Evolutionary conservation across 805 yeast species (phyloP).

Genomic region (Wickerhamiella slavikovae): DNA sequence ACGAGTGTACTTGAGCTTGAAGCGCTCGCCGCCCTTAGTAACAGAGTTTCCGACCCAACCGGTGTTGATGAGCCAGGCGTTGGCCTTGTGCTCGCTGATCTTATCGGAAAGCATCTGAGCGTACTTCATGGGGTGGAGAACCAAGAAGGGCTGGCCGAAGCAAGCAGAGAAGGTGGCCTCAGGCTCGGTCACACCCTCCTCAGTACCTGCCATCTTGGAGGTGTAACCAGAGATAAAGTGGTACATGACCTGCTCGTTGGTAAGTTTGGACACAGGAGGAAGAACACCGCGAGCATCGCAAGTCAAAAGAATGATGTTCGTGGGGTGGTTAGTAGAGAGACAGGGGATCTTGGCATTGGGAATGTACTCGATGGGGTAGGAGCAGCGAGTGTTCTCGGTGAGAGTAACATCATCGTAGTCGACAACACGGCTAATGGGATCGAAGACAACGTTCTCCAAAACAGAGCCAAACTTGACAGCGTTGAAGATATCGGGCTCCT

Average conservation of each 20-base stretch:
- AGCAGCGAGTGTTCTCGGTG: constrained; percentile 97
- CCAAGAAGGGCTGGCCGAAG: constrained; percentile 97
- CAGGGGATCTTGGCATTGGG: constrained; percentile 96
- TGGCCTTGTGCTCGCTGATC: constrained; percentile 70
- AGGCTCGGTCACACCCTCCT: constrained; percentile 96
- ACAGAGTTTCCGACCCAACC: constrained; percentile 97
- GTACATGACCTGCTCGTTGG: constrained; percentile 95
- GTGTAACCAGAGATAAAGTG: constrained; percentile 97
- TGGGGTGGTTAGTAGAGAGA: constrained; percentile 72
- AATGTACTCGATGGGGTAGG: constrained; percentile 92
- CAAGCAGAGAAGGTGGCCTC: constrained; percentile 96
- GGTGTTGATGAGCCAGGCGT: constrained; percentile 92
- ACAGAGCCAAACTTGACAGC: constrained; percentile 90
- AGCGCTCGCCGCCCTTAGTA: constrained; percentile 85
- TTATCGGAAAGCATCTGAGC: constrained; percentile 91
- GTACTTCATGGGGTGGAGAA: constrained; percentile 92
- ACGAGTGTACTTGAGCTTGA: constrained; percentile 94
- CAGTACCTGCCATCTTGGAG: constrained; percentile 98
- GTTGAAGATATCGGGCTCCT: constrained; percentile 93
- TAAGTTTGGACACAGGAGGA: constrained; percentile 88
- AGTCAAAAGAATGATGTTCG: constrained; percentile 76
- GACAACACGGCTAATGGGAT: constrained; percentile 56
- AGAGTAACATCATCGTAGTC: constrained; percentile 65
- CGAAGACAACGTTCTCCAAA: constrained; percentile 80
- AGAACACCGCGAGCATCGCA: constrained; percentile 97